Evolutionary conservation across 768 basidiomycete genomes (phyloP).

Genomic region (Hirschioporus abietinus): DNA sequence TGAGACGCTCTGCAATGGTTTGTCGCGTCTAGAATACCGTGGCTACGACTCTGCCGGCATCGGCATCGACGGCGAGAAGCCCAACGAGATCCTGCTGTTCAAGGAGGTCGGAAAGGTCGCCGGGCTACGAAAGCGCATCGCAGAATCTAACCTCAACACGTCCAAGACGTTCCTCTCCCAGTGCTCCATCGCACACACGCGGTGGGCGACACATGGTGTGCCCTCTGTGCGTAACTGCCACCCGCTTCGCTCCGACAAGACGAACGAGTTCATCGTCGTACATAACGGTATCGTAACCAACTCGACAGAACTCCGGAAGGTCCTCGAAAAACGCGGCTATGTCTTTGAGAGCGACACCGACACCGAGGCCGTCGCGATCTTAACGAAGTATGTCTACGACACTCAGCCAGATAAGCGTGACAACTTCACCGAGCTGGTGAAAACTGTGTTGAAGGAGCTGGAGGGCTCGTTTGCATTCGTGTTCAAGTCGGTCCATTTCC

Average conservation of each 20-base stretch:
- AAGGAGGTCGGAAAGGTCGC: constrained; percentile 99
- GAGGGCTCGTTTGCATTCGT: constrained; percentile 99
- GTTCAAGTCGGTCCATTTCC: constrained; percentile 95
- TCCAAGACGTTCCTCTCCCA: constrained; percentile 76
- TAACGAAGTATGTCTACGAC: constrained; percentile 95
- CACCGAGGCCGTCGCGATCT: constrained; percentile 95
- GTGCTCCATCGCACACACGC: constrained; percentile 97
- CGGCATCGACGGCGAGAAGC: constrained; percentile 86
- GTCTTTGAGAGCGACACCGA: constrained; percentile 94
- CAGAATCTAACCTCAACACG: constrained; percentile 62
- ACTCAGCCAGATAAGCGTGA: constrained; percentile 80
- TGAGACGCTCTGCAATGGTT: constrained; percentile 85
- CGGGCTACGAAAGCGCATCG: constrained; percentile 85
- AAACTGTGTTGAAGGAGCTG: constrained; percentile 93
- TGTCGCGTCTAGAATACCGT: constrained; percentile 94
- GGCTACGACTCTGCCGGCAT: constrained; percentile 96
- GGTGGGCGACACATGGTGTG: constrained; percentile 97
- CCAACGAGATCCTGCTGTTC: constrained; percentile 75
- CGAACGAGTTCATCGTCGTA: constrained; percentile 84
- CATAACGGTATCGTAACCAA: constrained; percentile 99
- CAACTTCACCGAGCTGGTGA: constrained; percentile 88
- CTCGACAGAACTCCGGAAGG: constrained; percentile 78
- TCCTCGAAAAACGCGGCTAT: constrained; percentile 94
- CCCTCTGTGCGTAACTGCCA: constrained; percentile 91
- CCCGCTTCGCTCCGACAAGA: constrained; percentile 80